A percentile compares a stretch with the other conserved stretches of the same genome.
Evolutionary conservation across 495 filamentous ascomycete species (phyloP).

Genomic region (Neurospora sp.): DNA sequence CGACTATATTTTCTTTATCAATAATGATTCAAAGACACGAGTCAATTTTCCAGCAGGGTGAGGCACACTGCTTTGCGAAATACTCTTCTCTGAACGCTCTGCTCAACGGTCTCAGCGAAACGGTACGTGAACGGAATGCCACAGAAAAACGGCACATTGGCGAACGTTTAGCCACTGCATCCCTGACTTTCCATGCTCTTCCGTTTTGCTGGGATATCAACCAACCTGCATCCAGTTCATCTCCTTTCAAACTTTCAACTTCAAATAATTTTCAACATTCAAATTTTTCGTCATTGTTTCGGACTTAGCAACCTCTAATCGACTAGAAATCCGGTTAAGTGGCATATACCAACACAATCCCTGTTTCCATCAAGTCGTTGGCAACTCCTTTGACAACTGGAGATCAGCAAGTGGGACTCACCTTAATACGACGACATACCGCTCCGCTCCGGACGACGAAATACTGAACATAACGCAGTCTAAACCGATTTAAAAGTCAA

Average conservation of each 20-base stretch:
- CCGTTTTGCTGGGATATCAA: background rate
- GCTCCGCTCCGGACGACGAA: background rate
- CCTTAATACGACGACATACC: background rate
- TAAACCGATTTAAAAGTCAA: background rate
- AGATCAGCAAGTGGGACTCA: background rate
- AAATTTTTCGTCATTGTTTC: background rate
- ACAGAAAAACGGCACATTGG: background rate
- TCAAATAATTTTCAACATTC: background rate
- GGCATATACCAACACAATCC: background rate
- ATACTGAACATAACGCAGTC: background rate
- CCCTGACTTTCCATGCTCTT: background rate
- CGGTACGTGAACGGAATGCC: background rate
- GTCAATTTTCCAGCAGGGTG: background rate
- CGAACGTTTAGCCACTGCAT: background rate
- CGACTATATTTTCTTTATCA: background rate
- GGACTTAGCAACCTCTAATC: background rate
- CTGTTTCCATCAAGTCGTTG: background rate
- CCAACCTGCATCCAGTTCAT: background rate
- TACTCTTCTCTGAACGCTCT: background rate
- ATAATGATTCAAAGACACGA: background rate
- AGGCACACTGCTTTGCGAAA: background rate
- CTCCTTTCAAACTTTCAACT: background rate
- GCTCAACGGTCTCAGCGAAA: background rate
- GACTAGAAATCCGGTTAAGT: background rate
- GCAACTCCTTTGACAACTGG: background rate